Conservation (phyloP, 768 basidiomycete species). For the Naganishia vaughanmartiniae region DNA sequence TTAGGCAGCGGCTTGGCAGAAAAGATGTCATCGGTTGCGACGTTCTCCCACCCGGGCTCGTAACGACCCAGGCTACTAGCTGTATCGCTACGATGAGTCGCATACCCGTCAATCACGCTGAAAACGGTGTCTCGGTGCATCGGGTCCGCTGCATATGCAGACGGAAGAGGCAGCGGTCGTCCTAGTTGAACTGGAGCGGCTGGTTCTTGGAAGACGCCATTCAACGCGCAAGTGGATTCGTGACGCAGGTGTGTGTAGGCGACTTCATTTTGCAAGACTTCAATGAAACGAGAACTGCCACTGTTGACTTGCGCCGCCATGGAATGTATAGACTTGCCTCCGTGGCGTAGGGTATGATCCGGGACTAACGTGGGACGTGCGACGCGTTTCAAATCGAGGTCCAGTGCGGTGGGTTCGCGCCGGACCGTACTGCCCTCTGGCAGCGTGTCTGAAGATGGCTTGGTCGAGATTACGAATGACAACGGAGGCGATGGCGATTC, state of each 20-base stretch:
- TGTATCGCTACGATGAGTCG: not conserved
- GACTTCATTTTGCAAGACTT: not conserved
- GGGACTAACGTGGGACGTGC: not conserved
- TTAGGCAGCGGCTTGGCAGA: not conserved
- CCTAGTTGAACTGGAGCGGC: not conserved
- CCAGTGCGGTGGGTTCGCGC: not conserved
- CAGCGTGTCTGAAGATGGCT: not conserved
- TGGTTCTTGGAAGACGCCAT: not conserved
- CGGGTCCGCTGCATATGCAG: not conserved
- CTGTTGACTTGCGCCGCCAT: not conserved
- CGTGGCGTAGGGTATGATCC: not conserved
- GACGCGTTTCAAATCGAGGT: not conserved
- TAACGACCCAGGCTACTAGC: not conserved
- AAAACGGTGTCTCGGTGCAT: conserved; percentile 28
- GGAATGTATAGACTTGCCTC: not conserved
- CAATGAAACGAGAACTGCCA: not conserved
- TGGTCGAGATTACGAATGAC: not conserved
- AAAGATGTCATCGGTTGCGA: not conserved
- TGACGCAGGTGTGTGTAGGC: not conserved
- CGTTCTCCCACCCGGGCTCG: not conserved
- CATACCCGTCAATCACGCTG: conserved; percentile 30
- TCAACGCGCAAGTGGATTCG: not conserved
- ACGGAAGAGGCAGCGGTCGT: conserved; percentile 1
- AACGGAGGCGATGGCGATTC: not conserved
- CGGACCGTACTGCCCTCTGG: not conserved